Evolutionary conservation across 352 stramenopile species (phyloP).

Genomic region (Bremia lactucae): DNA sequence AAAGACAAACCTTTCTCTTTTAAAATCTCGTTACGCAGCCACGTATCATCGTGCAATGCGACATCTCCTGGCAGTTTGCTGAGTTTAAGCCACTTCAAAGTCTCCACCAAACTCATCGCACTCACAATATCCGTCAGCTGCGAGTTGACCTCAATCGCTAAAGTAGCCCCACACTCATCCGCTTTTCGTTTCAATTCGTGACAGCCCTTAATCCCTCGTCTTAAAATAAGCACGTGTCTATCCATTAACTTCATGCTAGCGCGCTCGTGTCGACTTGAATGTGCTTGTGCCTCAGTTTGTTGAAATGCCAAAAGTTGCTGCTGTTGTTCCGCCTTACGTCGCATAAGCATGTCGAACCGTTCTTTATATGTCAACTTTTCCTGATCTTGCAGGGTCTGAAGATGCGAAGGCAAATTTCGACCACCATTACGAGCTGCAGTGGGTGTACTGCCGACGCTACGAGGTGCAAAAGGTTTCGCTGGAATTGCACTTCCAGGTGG

Average conservation of each 20-base stretch:
- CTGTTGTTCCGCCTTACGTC: conserved; percentile 3
- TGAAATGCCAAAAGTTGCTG: conserved; percentile 10
- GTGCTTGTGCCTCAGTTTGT: conserved; percentile 16
- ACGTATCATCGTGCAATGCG: conserved; percentile 56
- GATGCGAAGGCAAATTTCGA: conserved; percentile 16
- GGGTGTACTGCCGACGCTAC: background rate
- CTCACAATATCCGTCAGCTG: conserved; percentile 75
- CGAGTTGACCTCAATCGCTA: conserved; percentile 71
- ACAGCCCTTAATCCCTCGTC: conserved; percentile 54
- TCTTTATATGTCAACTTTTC: conserved; percentile 9
- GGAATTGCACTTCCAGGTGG: background rate
- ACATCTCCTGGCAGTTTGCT: conserved; percentile 56
- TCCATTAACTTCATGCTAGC: conserved; percentile 41
- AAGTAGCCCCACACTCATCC: conserved; percentile 39
- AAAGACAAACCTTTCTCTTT: conserved; percentile 35
- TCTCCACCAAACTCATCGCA: conserved; percentile 44
- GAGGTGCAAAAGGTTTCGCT: background rate
- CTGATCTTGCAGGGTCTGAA: conserved; percentile 15
- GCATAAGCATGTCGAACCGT: background rate
- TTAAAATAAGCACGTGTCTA: conserved; percentile 54
- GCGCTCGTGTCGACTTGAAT: conserved; percentile 23
- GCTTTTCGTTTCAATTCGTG: conserved; percentile 60
- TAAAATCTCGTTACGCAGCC: conserved; percentile 59
- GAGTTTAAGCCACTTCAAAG: conserved; percentile 58
- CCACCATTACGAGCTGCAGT: conserved; percentile 5